These are phyloP conservation scores for Arxiozyma slooffiae DNA, from an alignment of 1,139 yeast species.

Conservation along the genomic window DNA sequence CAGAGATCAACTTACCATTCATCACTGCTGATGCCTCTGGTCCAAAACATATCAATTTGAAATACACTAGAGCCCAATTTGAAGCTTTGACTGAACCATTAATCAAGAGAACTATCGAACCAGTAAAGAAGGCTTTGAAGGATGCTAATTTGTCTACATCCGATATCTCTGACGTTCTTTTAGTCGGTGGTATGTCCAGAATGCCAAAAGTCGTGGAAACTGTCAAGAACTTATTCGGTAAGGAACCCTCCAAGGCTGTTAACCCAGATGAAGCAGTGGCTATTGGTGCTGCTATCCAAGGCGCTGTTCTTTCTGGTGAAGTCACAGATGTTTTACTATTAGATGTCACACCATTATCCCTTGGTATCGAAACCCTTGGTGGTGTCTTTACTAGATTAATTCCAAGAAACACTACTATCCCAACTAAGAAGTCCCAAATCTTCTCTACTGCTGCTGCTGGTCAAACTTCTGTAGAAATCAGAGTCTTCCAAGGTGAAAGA, in stretches of 20 bases:
- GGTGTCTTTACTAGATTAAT: constrained; percentile 97
- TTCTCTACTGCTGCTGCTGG: constrained; percentile 99
- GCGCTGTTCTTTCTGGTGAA: constrained; percentile 98
- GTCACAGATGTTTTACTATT: constrained; percentile 89
- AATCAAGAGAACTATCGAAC: constrained; percentile 88
- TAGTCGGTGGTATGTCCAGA: constrained; percentile 99
- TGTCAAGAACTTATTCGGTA: constrained; percentile 84
- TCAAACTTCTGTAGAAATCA: constrained; percentile 96
- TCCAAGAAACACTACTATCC: constrained; percentile 95
- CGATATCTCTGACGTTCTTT: constrained; percentile 85
- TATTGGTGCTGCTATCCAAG: constrained; percentile 99
- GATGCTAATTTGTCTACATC: constrained; percentile 85
- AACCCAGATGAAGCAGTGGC: constrained; percentile 99
- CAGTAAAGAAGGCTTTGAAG: constrained; percentile 96
- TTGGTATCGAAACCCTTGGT: constrained; percentile 98
- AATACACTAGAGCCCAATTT: constrained; percentile 85
- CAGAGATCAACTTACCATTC: constrained; percentile 95
- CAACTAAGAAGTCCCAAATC: constrained; percentile 93
- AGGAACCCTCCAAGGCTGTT: constrained; percentile 96
- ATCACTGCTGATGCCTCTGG: constrained; percentile 80
- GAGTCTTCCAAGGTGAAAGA: constrained; percentile 99
- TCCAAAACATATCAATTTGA: constrained; percentile 96
- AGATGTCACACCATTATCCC: constrained; percentile 94
- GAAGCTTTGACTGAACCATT: constrained; percentile 86
- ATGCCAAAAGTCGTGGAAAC: constrained; percentile 99